These are phyloP conservation scores for Arabis hirsuta DNA, from an alignment of 345 rosid species.

Conservation along the genomic window DNA sequence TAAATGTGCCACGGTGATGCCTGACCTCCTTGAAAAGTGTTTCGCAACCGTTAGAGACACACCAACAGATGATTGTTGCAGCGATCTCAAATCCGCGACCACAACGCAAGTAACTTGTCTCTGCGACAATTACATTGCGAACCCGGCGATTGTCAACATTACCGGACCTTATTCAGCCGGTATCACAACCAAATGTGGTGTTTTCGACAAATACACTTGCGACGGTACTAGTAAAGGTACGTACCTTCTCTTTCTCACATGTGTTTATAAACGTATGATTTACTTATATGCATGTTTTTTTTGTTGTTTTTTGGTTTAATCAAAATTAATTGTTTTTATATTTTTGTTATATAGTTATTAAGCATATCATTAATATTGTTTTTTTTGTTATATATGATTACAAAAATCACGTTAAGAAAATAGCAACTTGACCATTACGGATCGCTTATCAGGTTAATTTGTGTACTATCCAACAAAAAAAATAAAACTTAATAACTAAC, in stretches of 20 bases:
- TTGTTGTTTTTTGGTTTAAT: no score
- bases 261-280: background rate
- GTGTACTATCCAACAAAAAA: no score
- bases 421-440: background rate
- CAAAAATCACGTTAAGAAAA: background rate
- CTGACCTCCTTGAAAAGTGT: slow-evolving; percentile 40
- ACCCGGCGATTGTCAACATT: slow-evolving; percentile 24
- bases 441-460: no score
- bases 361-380: background rate
- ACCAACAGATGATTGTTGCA: slow-evolving; percentile 40
- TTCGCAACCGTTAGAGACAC: slow-evolving; percentile 32
- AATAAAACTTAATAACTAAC: no score
- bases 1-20: slow-evolving; percentile 26
- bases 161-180: slow-evolving; percentile 37
- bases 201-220: slow-evolving; percentile 36
- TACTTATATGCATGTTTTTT: background rate
- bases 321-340: background rate
- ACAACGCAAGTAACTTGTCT: slow-evolving; percentile 39
- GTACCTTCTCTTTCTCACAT: no score
- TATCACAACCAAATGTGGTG: slow-evolving; percentile 40
- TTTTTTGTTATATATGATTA: background rate
- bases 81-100: slow-evolving; percentile 36
- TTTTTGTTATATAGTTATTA: background rate
- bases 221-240: slow-evolving; percentile 35
- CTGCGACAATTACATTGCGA: slow-evolving; percentile 39